These are phyloP conservation scores for Trametes cubensis DNA, from an alignment of 768 basidiomycete genomes.

Conservation along the genomic window DNA sequence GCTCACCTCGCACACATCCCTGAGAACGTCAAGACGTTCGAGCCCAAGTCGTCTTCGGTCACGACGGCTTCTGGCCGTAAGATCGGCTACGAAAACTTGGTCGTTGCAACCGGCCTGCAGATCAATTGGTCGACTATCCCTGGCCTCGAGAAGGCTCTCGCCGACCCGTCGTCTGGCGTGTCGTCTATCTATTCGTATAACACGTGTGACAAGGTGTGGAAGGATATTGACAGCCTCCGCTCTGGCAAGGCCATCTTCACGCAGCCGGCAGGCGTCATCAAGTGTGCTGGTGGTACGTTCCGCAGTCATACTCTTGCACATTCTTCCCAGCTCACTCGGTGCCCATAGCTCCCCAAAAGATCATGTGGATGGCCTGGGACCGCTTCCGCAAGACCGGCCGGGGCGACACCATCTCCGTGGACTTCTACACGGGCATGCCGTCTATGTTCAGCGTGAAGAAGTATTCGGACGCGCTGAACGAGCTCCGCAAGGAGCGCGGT, in stretches of 20 bases:
- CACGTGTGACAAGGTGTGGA: slow-evolving; percentile 88
- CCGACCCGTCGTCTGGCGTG: slow-evolving; percentile 77
- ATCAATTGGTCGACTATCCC: slow-evolving; percentile 78
- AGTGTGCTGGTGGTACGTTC: slow-evolving; percentile 83
- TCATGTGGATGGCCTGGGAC: slow-evolving; percentile 98
- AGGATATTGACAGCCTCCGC: slow-evolving; percentile 74
- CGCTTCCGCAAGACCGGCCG: slow-evolving; percentile 65
- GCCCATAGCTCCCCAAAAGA: slow-evolving; percentile 78
- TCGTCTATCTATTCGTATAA: slow-evolving; percentile 92
- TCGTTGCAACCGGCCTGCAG: slow-evolving; percentile 89
- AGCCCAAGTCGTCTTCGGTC: slow-evolving; percentile 73
- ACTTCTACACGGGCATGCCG: slow-evolving; percentile 91
- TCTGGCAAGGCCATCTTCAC: slow-evolving; percentile 90
- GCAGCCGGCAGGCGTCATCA: slow-evolving; percentile 89
- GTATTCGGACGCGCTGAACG: slow-evolving; percentile 86
- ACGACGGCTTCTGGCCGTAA: slow-evolving; percentile 70
- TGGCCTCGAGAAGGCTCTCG: slow-evolving; percentile 75
- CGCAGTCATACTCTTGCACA: background rate
- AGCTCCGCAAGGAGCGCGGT: slow-evolving; percentile 74
- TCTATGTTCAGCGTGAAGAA: slow-evolving; percentile 97
- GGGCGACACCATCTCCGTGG: slow-evolving; percentile 57
- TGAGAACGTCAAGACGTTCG: slow-evolving; percentile 73
- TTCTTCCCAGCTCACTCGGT: background rate
- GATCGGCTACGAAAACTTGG: slow-evolving; percentile 80
- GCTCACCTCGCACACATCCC: slow-evolving; percentile 68